These are phyloP conservation scores for Kickxella alabastrina DNA, from an alignment of 192 early-diverging fungal species.

Conservation along the genomic window DNA sequence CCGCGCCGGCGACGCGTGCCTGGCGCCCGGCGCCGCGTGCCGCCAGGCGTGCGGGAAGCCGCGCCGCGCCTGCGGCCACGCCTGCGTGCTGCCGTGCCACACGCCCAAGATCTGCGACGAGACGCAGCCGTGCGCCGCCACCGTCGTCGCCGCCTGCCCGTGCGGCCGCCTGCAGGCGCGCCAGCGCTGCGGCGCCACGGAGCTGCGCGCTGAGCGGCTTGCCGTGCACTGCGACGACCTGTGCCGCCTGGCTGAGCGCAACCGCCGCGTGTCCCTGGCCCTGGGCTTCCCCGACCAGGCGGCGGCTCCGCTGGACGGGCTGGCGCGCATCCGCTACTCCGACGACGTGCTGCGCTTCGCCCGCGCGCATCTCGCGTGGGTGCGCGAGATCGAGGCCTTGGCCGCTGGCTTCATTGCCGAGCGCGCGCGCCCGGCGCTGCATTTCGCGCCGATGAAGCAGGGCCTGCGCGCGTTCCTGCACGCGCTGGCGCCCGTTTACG, in stretches of 20 bases:
- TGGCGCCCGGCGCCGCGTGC: conserved; percentile 61
- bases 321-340: conserved; percentile 52
- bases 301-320: conserved; percentile 32
- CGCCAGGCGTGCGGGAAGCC: conserved; percentile 67
- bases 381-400: conserved; percentile 62
- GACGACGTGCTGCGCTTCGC: conserved; percentile 70
- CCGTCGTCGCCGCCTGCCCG: conserved; percentile 61
- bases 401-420: conserved; percentile 68
- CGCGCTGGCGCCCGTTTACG: conserved; percentile 69
- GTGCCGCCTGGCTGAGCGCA: conserved; percentile 76
- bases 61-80: conserved; percentile 81
- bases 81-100: conserved; percentile 74
- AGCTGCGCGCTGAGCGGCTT: conserved; percentile 37
- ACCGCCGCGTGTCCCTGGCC: conserved; percentile 74
- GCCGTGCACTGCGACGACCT: conserved; percentile 73
- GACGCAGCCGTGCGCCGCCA: conserved; percentile 61
- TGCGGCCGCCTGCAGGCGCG: conserved; percentile 69
- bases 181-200: conserved; percentile 64
- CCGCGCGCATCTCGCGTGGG: conserved; percentile 58
- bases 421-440: conserved; percentile 45
- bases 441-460: conserved; percentile 67
- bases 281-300: conserved; percentile 60
- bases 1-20: conserved; percentile 61
- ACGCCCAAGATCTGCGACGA: conserved; percentile 72
- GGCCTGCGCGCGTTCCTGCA: conserved; percentile 67